phyloP scores from a whole-genome alignment of 2,329 filamentous ascomycete genomes.

The Ophiostoma sp. region DNA sequence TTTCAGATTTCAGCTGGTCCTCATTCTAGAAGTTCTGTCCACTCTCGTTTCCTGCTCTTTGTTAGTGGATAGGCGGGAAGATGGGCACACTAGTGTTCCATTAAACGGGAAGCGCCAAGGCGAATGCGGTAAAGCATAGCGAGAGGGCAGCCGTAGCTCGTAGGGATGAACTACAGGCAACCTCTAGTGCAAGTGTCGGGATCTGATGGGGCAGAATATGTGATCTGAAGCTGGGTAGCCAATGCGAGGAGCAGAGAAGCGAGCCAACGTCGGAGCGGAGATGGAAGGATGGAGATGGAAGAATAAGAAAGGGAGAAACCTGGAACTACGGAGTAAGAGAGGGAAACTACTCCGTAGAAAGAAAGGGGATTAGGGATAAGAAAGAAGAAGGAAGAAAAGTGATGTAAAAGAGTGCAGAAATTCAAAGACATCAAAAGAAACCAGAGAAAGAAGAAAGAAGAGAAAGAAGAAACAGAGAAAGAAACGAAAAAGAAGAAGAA shows the following conservation, averaged over 20 bases:
- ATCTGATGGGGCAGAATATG: not conserved
- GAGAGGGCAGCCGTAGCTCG: not conserved
- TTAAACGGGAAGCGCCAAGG: constrained; percentile 13
- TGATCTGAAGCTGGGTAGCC: not conserved
- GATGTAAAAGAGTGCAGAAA: not conserved
- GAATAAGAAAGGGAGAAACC: not conserved
- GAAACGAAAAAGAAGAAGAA: not conserved
- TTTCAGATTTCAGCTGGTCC: not conserved
- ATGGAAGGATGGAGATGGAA: not conserved
- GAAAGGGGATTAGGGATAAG: not conserved
- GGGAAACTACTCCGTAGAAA: not conserved
- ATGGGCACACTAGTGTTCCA: constrained; percentile 7
- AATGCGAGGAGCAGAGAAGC: not conserved
- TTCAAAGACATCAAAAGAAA: not conserved
- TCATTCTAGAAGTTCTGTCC: not conserved
- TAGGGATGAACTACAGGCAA: no score
- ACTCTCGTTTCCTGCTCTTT: constrained; percentile 5
- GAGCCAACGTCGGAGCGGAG: not conserved
- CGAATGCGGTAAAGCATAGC: constrained; percentile 16
- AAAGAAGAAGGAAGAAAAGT: not conserved
- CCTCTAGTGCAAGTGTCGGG: not conserved
- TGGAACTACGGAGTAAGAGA: not conserved
- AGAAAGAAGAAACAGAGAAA: not conserved
- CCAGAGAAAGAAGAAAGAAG: not conserved
- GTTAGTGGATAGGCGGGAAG: not conserved